Conservation (phyloP, 2,329 filamentous ascomycete genomes). For the Exophiala dermatitidis region DNA sequence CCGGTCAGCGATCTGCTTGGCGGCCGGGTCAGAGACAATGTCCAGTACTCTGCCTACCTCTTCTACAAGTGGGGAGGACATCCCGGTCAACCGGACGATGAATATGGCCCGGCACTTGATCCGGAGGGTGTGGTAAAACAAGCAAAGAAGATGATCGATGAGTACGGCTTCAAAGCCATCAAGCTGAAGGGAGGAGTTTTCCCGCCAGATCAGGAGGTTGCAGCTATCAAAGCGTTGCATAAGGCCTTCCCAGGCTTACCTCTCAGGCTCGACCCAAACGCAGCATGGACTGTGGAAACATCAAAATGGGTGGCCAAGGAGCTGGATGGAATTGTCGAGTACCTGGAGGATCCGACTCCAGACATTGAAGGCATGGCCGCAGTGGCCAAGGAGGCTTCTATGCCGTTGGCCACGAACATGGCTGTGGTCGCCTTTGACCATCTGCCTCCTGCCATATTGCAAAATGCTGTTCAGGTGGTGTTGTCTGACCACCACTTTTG, state of each 20-base stretch:
- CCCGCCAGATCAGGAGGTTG: slow-evolving; percentile 36
- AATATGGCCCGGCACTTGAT: slow-evolving; percentile 38
- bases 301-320: slow-evolving; percentile 17
- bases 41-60: slow-evolving; percentile 41
- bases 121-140: slow-evolving; percentile 15
- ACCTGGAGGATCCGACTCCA: slow-evolving; percentile 38
- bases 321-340: slow-evolving; percentile 29
- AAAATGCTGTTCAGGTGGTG: slow-evolving; percentile 39
- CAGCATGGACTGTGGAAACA: slow-evolving; percentile 14
- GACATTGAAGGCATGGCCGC: slow-evolving; percentile 42
- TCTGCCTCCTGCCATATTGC: slow-evolving; percentile 35
- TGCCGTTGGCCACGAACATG: slow-evolving; percentile 42
- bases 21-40: slow-evolving; percentile 35
- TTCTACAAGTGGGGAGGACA: slow-evolving; percentile 42
- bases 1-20: slow-evolving; percentile 38
- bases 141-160: slow-evolving; percentile 30
- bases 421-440: slow-evolving; percentile 39
- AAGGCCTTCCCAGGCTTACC: slow-evolving; percentile 35
- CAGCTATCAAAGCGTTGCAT: slow-evolving; percentile 36
- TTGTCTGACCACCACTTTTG: slow-evolving; percentile 42
- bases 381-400: slow-evolving; percentile 36
- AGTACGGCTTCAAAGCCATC: slow-evolving; percentile 41
- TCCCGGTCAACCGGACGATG: slow-evolving; percentile 36
- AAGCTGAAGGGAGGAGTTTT: slow-evolving; percentile 42
- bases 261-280: slow-evolving; percentile 26